Percentiles rank a stretch among this genome's conserved stretches.
Evolutionary conservation across 2,329 filamentous ascomycete genomes (phyloP).

Genomic region (Neofusicoccum cordaticola): DNA sequence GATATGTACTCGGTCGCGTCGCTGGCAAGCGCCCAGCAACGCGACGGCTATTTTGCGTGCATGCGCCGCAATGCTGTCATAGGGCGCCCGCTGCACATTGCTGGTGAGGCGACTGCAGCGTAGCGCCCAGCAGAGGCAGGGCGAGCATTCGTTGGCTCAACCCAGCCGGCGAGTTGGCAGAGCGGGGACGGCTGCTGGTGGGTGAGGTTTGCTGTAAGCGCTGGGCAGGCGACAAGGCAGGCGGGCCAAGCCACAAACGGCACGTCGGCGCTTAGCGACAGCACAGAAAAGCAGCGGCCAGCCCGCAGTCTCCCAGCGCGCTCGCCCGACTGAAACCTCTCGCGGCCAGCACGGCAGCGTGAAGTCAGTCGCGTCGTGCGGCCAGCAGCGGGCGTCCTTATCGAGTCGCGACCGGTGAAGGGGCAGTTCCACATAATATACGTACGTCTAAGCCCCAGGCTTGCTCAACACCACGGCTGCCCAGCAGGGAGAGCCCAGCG

Average conservation of each 20-base stretch:
- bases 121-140: background rate
- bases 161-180: background rate
- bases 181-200: background rate
- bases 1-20: slow-evolving; percentile 11
- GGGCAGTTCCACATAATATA: background rate
- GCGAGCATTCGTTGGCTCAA: background rate
- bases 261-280: background rate
- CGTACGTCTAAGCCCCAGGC: background rate
- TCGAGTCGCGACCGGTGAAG: background rate
- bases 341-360: background rate
- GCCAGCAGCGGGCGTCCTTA: too few species aligned
- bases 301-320: background rate
- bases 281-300: slow-evolving; percentile 1
- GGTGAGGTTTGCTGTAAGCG: slow-evolving; percentile 1
- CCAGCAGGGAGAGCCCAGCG: background rate
- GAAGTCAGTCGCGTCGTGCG: background rate
- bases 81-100: slow-evolving; percentile 10
- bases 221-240: background rate
- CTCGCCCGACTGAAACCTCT: background rate
- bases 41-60: slow-evolving; percentile 5
- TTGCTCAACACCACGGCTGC: background rate
- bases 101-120: slow-evolving; percentile 4
- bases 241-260: background rate
- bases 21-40: slow-evolving; percentile 11
- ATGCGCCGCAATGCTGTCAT: slow-evolving; percentile 7